These are phyloP conservation scores for Exophiala spinifera DNA, from an alignment of 2,329 filamentous ascomycete species.

Conservation along the genomic window DNA sequence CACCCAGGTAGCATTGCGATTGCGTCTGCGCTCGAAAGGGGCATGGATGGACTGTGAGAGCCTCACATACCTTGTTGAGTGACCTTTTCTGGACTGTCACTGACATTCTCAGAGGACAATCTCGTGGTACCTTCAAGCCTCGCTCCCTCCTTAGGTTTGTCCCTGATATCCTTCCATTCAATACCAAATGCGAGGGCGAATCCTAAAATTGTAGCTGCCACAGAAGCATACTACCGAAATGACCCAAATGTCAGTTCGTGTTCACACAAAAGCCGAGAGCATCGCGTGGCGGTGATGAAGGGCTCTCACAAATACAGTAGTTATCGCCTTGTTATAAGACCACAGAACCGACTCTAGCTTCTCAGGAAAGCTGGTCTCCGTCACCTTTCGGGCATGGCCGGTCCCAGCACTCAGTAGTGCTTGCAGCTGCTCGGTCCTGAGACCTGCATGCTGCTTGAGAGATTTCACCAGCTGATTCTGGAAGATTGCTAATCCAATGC, in stretches of 20 bases:
- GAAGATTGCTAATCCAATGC: slow-evolving; percentile 40
- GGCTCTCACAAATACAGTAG: slow-evolving; percentile 31
- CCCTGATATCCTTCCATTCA: slow-evolving; percentile 38
- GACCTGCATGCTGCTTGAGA: slow-evolving; percentile 41
- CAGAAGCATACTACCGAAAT: slow-evolving; percentile 30
- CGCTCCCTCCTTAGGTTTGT: neutral
- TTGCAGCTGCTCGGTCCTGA: slow-evolving; percentile 53
- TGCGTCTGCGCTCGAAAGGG: too few species aligned
- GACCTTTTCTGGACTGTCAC: too few species aligned
- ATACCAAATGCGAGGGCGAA: slow-evolving; percentile 35
- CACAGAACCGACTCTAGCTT: slow-evolving; percentile 65
- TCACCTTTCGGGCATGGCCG: slow-evolving; percentile 59
- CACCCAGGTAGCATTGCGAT: too few species aligned
- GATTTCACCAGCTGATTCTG: slow-evolving; percentile 33
- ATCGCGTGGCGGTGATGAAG: too few species aligned
- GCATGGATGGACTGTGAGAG: too few species aligned
- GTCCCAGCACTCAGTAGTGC: slow-evolving; percentile 60
- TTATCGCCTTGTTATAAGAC: slow-evolving; percentile 38
- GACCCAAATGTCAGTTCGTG: neutral
- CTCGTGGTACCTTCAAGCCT: too few species aligned
- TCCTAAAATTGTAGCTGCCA: slow-evolving; percentile 34
- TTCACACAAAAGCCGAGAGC: too few species aligned
- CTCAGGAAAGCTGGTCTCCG: slow-evolving; percentile 5
- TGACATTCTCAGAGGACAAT: too few species aligned
- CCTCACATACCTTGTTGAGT: too few species aligned